These are phyloP conservation scores for Erodium maritimum DNA, from an alignment of 345 rosid genomes.

Conservation along the genomic window DNA sequence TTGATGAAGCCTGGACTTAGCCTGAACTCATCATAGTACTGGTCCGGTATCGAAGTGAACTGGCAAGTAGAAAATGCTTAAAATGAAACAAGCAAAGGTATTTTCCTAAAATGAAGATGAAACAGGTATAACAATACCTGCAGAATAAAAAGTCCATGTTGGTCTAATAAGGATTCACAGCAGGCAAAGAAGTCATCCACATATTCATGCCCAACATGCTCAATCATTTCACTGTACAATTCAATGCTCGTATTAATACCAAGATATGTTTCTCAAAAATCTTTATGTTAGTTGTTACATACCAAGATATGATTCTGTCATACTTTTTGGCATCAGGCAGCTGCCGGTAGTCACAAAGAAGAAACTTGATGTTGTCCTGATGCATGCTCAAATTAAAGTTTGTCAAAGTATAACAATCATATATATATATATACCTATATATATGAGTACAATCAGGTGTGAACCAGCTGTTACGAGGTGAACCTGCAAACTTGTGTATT, in stretches of 20 bases:
- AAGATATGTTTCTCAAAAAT: too few species aligned
- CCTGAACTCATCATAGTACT: constrained; percentile 64
- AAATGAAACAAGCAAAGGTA: too few species aligned
- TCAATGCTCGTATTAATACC: neutral
- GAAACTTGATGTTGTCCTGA: constrained; percentile 53
- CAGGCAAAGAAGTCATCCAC: constrained; percentile 70
- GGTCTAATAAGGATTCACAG: constrained; percentile 64
- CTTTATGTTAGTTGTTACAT: too few species aligned
- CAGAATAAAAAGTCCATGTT: constrained; percentile 60
- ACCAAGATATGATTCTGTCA: constrained; percentile 87
- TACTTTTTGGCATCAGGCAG: constrained; percentile 38
- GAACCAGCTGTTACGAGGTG: too few species aligned
- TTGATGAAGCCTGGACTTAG: constrained; percentile 77
- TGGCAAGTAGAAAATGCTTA: constrained; percentile 9
- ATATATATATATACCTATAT: too few species aligned
- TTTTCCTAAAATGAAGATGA: too few species aligned
- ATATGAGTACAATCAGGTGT: too few species aligned
- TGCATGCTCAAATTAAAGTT: too few species aligned
- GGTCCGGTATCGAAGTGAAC: constrained; percentile 86
- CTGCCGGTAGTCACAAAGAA: constrained; percentile 72
- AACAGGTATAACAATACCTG: too few species aligned
- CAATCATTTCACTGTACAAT: constrained; percentile 73
- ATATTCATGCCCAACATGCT: constrained; percentile 85
- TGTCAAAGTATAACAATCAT: too few species aligned
- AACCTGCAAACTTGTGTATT: too few species aligned